phyloP scores from a whole-genome alignment of 257 asterid species.

The Penstemon davidsonii region DNA sequence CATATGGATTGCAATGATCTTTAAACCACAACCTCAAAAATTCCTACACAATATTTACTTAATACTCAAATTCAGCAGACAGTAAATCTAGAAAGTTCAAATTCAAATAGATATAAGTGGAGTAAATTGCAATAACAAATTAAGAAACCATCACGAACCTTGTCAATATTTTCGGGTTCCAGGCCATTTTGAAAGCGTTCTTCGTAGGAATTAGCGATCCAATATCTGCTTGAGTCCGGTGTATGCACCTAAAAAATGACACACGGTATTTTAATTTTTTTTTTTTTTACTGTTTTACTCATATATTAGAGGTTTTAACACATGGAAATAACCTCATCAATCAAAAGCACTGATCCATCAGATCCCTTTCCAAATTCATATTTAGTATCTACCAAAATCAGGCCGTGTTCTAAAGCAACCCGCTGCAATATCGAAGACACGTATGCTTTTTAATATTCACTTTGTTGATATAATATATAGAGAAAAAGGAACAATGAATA shows the following conservation, averaged over 20 bases:
- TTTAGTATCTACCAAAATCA: slow-evolving; percentile 89
- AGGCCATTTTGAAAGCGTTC: slow-evolving; percentile 68
- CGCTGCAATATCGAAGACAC: slow-evolving; percentile 42
- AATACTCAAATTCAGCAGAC: slow-evolving; percentile 24
- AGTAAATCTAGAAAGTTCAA: slow-evolving; percentile 1
- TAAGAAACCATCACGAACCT: slow-evolving; percentile 48
- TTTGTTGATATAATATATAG: background rate
- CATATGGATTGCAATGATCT: slow-evolving; percentile 83
- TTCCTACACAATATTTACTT: slow-evolving; percentile 53
- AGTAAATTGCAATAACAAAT: background rate
- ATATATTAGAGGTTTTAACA: slow-evolving; percentile 16
- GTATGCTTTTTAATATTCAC: background rate
- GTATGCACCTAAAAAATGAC: slow-evolving; percentile 70
- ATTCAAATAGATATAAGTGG: background rate
- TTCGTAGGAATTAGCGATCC: slow-evolving; percentile 74
- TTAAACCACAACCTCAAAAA: slow-evolving; percentile 96
- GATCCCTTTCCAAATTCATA: slow-evolving; percentile 95
- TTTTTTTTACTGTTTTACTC: background rate
- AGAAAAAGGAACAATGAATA: slow-evolving; percentile 12
- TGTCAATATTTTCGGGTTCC: slow-evolving; percentile 95
- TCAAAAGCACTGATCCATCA: slow-evolving; percentile 71
- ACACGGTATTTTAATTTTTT: background rate
- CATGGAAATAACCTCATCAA: slow-evolving; percentile 73
- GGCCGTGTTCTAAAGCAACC: slow-evolving; percentile 74
- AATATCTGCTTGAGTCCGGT: slow-evolving; percentile 96